Evolutionary conservation across 2,329 filamentous ascomycete genomes (phyloP), one percentile per base, ranked within the genome.

Genomic region (Cytospora mali): DNA sequence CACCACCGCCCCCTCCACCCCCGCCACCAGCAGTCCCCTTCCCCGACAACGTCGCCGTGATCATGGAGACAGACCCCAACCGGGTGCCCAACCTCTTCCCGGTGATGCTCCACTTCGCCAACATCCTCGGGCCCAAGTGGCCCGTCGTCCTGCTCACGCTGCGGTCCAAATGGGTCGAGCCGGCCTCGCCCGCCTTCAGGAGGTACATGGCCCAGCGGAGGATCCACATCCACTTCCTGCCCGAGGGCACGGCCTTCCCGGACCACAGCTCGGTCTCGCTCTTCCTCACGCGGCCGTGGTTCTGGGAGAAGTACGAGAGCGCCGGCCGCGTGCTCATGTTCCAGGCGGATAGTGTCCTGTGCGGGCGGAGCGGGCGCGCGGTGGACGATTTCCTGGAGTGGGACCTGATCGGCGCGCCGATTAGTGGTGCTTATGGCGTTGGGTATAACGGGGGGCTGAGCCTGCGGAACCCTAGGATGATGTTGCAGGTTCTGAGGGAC

Each of bases 71-170:
- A 7, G 81, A 86, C 28, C 82, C 82, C 0, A 73, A 84, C 33
- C n/a, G 53, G 29, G 55, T 66, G 0, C 64, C 86, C 0, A 76
- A 62, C 29, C 72, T 75, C 4, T 73, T 70, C 57, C 63, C 72
- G 14, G 66, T 69, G 29, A 71, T 69, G 9, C 70, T 75, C 16
- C 75, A 74, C 3, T 71, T 77, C 33, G 68, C 72, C 6, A 60
- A 64, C n/a, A 68, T 70, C 0, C 75, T 81, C 5, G 79, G 78
- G 1, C 76, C 78, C 11, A 65, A 67, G 11, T 81, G 79, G 78
- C 77, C 77, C 5, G 74, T 81, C 46, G 70, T 80, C 25, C 74
- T 80, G 49, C 78, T 76, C 66, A 80, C 79, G 0, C 71, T 73
- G 1, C 66, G 71, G n/a, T 68, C 69, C 58, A 71, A 64, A 9